Percentiles rank a stretch among this genome's conserved stretches.
Conservation (phyloP, 331 rosid genomes). For the Rhamnella rubrinervis region DNA sequence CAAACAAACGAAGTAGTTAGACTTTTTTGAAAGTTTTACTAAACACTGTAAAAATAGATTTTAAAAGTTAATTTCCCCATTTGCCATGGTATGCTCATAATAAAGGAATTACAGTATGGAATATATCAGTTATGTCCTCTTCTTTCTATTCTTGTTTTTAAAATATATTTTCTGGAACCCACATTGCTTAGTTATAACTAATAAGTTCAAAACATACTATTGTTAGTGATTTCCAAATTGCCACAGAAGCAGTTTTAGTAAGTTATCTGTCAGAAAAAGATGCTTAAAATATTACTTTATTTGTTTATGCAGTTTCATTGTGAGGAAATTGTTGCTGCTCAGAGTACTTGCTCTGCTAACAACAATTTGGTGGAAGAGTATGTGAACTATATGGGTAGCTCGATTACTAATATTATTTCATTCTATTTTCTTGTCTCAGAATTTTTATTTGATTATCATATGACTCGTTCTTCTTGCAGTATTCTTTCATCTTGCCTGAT, state of each 20-base stretch:
- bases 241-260: neutral
- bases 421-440: neutral
- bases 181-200: too few relatives aligned
- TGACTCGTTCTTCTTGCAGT: conserved; percentile 40
- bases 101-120: too few relatives aligned
- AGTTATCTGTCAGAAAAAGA: neutral
- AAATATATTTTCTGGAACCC: too few relatives aligned
- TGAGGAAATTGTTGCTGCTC: conserved; percentile 45
- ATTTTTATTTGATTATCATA: conserved; percentile 6
- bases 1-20: too few relatives aligned
- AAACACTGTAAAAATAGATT: too few relatives aligned
- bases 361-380: conserved; percentile 49
- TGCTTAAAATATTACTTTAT: conserved; percentile 18
- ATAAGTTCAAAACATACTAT: neutral
- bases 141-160: too few relatives aligned
- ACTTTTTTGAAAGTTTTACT: too few relatives aligned
- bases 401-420: neutral
- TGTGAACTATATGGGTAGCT: conserved; percentile 24
- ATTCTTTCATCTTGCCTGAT: conserved; percentile 33
- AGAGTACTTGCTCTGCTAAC: conserved; percentile 27
- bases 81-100: too few relatives aligned
- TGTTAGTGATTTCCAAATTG: neutral
- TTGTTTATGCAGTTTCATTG: conserved; percentile 46
- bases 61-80: neutral
- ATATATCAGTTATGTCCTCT: too few relatives aligned